Percentiles rank a stretch among this genome's conserved stretches.
phyloP scores from a whole-genome alignment of 148 eudicot genomes.

The Amaranthus cruentus region DNA sequence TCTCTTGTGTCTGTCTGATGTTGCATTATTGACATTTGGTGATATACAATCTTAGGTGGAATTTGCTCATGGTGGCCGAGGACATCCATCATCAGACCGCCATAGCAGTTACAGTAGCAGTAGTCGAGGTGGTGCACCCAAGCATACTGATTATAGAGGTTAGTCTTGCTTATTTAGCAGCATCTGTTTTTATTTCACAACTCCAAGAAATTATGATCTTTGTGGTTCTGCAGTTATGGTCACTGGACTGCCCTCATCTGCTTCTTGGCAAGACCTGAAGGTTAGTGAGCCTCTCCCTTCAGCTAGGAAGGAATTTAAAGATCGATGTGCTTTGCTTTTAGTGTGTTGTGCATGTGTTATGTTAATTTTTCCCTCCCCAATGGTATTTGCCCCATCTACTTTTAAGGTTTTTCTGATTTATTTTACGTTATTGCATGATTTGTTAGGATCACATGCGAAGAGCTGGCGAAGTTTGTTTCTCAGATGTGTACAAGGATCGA shows the following conservation, averaged over 20 bases:
- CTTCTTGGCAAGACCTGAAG: constrained; percentile 99
- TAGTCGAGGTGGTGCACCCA: constrained; percentile 58
- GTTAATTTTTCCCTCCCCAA: not conserved
- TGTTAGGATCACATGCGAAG: constrained; percentile 89
- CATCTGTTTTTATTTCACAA: not conserved
- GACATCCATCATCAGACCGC: constrained; percentile 61
- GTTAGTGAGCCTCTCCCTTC: constrained; percentile 29
- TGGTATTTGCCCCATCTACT: not conserved
- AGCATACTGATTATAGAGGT: constrained; percentile 88
- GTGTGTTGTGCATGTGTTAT: not conserved
- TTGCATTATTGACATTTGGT: not conserved
- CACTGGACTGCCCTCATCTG: constrained; percentile 82
- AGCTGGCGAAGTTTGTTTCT: constrained; percentile 91
- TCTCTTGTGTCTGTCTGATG: not conserved
- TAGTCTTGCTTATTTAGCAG: not conserved
- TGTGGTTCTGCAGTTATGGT: constrained; percentile 53
- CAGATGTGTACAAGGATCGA: constrained; percentile 83
- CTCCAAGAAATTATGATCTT: not conserved
- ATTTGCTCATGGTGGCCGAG: constrained; percentile 84
- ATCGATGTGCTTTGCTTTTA: not conserved
- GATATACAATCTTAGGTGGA: constrained; percentile 51
- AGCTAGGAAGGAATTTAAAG: not conserved
- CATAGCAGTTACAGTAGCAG: constrained; percentile 56
- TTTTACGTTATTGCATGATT: not conserved
- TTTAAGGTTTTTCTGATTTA: not conserved